These are phyloP conservation scores for Stenocarpella maydis DNA, from an alignment of 2,329 filamentous ascomycete species.

Conservation along the genomic window DNA sequence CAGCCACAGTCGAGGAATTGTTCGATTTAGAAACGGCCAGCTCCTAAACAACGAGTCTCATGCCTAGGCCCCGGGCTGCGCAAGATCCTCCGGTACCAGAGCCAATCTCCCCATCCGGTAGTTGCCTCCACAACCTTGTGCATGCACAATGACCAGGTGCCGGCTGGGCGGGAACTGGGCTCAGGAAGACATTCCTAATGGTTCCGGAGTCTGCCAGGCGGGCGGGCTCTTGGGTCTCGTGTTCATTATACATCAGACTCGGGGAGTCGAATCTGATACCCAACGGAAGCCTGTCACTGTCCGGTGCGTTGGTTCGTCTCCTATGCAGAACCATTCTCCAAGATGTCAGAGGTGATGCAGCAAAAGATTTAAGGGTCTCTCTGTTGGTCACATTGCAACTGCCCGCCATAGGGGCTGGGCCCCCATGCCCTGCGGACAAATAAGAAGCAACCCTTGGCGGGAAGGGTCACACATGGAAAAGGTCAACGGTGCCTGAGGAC, in stretches of 20 bases:
- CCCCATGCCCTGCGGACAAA: not conserved
- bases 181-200: not conserved
- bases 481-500: conserved; percentile 12
- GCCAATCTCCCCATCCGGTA: conserved; percentile 2
- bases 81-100: conserved; percentile 9
- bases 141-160: conserved; percentile 21
- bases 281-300: conserved; percentile 3
- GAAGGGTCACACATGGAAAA: not conserved
- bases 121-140: conserved; percentile 17
- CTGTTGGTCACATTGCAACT: conserved; percentile 10
- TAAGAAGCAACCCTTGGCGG: conserved; percentile 2
- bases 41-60: conserved; percentile 28
- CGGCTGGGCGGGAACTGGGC: conserved; percentile 18
- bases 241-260: conserved; percentile 29
- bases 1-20: not conserved
- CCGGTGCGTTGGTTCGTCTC: not conserved
- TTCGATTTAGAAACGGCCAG: conserved; percentile 6
- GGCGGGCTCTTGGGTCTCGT: conserved; percentile 27
- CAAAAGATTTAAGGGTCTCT: conserved; percentile 16
- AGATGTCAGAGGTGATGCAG: conserved; percentile 7
- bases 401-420: not conserved
- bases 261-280: conserved; percentile 5
- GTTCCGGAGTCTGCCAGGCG: conserved; percentile 20
- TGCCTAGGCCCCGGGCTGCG: conserved; percentile 6
- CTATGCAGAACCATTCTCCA: not conserved